A percentile compares a stretch with the other conserved stretches of the same genome.
Evolutionary conservation across 148 eudicot genomes (phyloP).

Genomic region (Amaranthus palmeri): DNA sequence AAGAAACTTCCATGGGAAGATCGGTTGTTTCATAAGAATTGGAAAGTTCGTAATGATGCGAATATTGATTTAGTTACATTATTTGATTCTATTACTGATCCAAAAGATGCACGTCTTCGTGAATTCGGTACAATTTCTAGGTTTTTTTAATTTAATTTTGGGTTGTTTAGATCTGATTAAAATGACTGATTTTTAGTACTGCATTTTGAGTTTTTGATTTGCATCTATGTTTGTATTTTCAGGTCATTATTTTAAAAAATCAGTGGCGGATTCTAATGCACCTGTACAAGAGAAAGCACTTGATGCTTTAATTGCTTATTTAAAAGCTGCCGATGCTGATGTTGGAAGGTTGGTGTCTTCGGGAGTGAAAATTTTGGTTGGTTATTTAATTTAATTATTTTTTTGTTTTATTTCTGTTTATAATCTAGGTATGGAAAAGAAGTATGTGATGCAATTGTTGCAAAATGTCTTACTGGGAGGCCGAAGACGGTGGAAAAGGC

Average conservation of each 20-base stretch:
- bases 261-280: conserved; percentile 90
- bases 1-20: conserved; percentile 99
- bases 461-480: conserved; percentile 88
- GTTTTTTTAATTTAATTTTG: background rate
- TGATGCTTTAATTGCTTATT: conserved; percentile 78
- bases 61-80: conserved; percentile 82
- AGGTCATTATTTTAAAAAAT: conserved; percentile 81
- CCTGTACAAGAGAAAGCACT: conserved; percentile 97
- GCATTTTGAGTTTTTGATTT: conserved; percentile 21
- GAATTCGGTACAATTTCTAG: conserved; percentile 64
- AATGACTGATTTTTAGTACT: conserved; percentile 11
- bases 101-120: conserved; percentile 84
- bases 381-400: background rate
- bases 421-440: conserved; percentile 72
- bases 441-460: conserved; percentile 84
- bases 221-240: background rate
- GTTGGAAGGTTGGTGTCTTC: conserved; percentile 53
- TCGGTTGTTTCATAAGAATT: conserved; percentile 81
- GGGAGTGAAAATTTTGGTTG: background rate
- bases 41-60: conserved; percentile 97
- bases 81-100: conserved; percentile 73
- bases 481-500: conserved; percentile 99
- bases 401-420: background rate
- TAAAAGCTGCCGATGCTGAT: conserved; percentile 92
- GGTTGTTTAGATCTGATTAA: conserved; percentile 27